Evolutionary conservation across 2,329 filamentous ascomycete genomes (phyloP), one percentile per base, ranked within the genome.

Genomic region (Pestalotiopsis sp.): DNA sequence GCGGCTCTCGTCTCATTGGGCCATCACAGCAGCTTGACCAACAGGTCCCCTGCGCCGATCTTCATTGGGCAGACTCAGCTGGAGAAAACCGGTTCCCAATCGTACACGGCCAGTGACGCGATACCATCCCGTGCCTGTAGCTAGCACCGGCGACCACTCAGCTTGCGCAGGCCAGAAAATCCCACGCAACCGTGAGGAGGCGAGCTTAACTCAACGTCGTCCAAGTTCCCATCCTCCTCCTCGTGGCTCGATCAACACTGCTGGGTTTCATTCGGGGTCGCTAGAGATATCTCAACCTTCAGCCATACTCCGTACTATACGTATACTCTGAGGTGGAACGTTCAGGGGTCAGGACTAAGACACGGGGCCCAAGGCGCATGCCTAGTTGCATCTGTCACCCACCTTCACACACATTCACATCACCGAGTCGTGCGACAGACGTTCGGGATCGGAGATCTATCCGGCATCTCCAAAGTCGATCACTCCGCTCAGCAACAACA

Each of bases 11-110:
- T 62, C 31, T 40, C 59, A 62, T 62, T 62, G 59, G 59, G 27
- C 25, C n/a, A 20, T 59, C 17, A 31, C 59, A 9, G 7, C 27
- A 36, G 7, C 27, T 38, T 40, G 12, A 62, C 59, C 59, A 62
- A 62, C 14, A 36, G 36, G 17, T 62, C 12, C 59, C 59, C 59
- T 40, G 31, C 59, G 27, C n/a, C 59, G 27, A 62, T 62, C 59
- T 62, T 62, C 59, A 62, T 62, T 62, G 59, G 59, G 36, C 31
- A 20, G 31, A 20, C 36, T 62, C 25, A 59, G n/a, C 59, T 36
- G 17, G 13, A 38, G 59, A 62, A 62, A 62, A 62, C 59, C 59
- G 59, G 59, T 62, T 62, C 59, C 45, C 31, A 38, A 36, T 62
- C 27, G 57, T 59, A 27, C 23, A 27, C 57, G 11, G 57, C 17